phyloP scores from a whole-genome alignment of 495 filamentous ascomycete genomes.

The Trichoderma reesei region DNA sequence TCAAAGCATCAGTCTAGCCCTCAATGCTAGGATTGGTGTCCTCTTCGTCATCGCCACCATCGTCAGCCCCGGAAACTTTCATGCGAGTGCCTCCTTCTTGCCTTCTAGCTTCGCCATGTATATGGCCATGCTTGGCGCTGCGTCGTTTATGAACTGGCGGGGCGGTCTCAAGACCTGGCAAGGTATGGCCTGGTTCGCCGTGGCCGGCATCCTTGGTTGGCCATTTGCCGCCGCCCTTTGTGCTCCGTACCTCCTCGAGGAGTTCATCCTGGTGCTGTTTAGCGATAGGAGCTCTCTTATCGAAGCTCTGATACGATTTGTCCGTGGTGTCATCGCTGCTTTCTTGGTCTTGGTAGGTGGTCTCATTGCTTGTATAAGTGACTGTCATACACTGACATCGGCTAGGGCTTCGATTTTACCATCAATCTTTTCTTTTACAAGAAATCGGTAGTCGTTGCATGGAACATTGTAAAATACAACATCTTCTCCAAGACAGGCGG shows the following conservation, averaged over 20 bases:
- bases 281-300: constrained; percentile 47
- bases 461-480: constrained; percentile 95
- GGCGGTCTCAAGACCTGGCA: constrained; percentile 63
- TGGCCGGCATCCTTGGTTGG: constrained; percentile 89
- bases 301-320: constrained; percentile 44
- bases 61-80: constrained; percentile 84
- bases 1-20: constrained; percentile 55
- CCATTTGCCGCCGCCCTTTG: constrained; percentile 81
- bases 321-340: constrained; percentile 58
- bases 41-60: constrained; percentile 68
- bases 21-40: constrained; percentile 72
- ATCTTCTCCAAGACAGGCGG: constrained; percentile 73
- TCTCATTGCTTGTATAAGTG: constrained; percentile 5
- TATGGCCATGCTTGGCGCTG: constrained; percentile 73
- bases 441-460: constrained; percentile 65
- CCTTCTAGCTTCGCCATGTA: constrained; percentile 98
- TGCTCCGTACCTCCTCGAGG: constrained; percentile 74
- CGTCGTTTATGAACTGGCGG: constrained; percentile 79
- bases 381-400: constrained; percentile 12
- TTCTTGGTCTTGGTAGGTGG: constrained; percentile 59
- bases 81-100: constrained; percentile 76
- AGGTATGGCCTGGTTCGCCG: constrained; percentile 85
- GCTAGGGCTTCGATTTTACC: constrained; percentile 41
- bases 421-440: constrained; percentile 78
- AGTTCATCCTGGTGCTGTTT: constrained; percentile 51